Base-by-base conservation (phyloP, 2,329 filamentous ascomycete species). In the Hypomyces rosellus region DNA sequence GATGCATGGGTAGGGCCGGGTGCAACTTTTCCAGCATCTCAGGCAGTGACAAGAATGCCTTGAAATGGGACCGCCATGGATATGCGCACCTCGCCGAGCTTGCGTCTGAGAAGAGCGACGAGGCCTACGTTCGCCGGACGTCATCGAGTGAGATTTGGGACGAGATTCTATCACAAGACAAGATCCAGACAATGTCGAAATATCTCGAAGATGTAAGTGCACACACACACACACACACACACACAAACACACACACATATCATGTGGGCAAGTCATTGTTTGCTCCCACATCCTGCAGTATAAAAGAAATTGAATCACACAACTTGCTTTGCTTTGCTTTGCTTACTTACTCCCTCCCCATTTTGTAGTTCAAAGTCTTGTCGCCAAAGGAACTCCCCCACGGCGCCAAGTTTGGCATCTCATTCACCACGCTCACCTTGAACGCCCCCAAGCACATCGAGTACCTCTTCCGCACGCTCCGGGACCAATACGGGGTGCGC, bases 11-110 rank as follows among this genome's bases (percentile, higher is more conserved):
- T 22, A 66, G 69, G 68, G 71, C 71, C 9, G 71, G 71, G 3
- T 71, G 67, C 51, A 74, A 74, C 54, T 73, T 73, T 54, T 74
- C 71, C 1, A 69, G 68, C 37, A 69, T 73, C 41, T 72, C 71
- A 0, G 69, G 70, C 18, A 65, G 56, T 13, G 69, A 73, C 45
- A 53, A 59, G 15, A 73, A 73, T 44, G 70, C 70, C 0, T 52
- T 73, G 39, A 65, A 64, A 25, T 74, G 71, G 70, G 72, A 74
- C 47, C 62, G 60, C 1, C 48, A 63, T 2, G 70, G 71, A 1
- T 74, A 74, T 40, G 57, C 61, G 13, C 61, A 71, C 44, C 59
- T 74, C n/a, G 59, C 54, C 1, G 59, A 60, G 41, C 54, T 73
- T 4, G 68, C 68, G 2, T 57, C 61, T 3, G 57, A 64, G 9